phyloP scores from a whole-genome alignment of 1,139 yeast species.

The Ogataea hybrid region DNA sequence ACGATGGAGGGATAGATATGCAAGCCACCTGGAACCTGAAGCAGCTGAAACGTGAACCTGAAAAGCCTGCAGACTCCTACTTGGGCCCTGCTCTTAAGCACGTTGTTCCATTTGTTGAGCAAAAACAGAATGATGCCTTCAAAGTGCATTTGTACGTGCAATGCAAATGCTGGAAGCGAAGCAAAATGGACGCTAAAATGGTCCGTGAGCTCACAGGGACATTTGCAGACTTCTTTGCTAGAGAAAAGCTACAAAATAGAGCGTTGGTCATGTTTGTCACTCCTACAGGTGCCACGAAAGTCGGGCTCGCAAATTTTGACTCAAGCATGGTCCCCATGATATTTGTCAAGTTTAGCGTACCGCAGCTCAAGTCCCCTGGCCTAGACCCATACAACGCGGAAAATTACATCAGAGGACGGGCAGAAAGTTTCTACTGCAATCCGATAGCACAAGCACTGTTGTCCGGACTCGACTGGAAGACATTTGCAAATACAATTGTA shows the following conservation, averaged over 20 bases:
- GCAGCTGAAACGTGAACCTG: not conserved
- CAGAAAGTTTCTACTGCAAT: constrained; percentile 46
- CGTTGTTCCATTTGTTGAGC: constrained; percentile 1
- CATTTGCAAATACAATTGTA: constrained; percentile 21
- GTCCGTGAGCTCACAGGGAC: constrained; percentile 34
- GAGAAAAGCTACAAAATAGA: constrained; percentile 20
- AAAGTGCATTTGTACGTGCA: constrained; percentile 29
- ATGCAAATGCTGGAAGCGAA: constrained; percentile 29
- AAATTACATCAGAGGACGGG: constrained; percentile 42
- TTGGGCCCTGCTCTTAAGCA: constrained; percentile 18
- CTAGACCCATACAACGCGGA: constrained; percentile 37
- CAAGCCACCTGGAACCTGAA: constrained; percentile 56
- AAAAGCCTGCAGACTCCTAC: constrained; percentile 28
- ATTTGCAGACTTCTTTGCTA: constrained; percentile 29
- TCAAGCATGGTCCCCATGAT: constrained; percentile 50
- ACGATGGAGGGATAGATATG: constrained; percentile 73
- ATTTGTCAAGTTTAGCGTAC: constrained; percentile 44
- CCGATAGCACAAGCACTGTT: constrained; percentile 40
- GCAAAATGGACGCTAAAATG: constrained; percentile 31
- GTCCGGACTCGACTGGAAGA: constrained; percentile 38
- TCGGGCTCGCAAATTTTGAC: constrained; percentile 57
- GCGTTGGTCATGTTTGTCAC: constrained; percentile 47
- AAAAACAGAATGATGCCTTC: constrained; percentile 7
- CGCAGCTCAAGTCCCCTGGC: constrained; percentile 15
- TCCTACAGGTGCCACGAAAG: constrained; percentile 58